phyloP scores from a whole-genome alignment of 257 asterid species.

The Asclepias syriaca region DNA sequence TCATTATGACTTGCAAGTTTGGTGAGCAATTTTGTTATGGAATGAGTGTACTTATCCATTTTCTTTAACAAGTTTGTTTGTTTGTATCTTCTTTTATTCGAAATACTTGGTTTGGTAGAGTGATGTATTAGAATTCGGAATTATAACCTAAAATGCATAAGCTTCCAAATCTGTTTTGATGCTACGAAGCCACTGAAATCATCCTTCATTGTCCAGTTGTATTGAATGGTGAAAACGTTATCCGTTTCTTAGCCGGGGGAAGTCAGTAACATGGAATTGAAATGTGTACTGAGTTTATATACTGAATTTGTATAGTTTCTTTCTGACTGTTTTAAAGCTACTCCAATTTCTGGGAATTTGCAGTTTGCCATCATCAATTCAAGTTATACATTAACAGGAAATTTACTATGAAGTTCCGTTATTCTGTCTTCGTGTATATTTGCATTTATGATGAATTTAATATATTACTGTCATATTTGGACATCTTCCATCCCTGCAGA shows the following conservation, averaged over 20 bases:
- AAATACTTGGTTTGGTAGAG: background rate
- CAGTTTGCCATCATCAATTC: background rate
- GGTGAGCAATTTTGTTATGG: background rate
- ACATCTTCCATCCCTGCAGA: slow-evolving; percentile 35
- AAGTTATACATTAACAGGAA: background rate
- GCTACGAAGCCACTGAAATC: background rate
- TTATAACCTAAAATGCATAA: background rate
- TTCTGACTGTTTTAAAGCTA: background rate
- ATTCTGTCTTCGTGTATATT: background rate
- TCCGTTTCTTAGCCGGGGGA: background rate
- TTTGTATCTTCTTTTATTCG: background rate
- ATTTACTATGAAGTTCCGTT: background rate
- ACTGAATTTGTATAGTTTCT: background rate
- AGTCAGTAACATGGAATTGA: background rate
- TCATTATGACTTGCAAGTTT: background rate
- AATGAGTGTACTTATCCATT: background rate
- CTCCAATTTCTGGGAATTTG: background rate
- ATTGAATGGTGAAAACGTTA: background rate
- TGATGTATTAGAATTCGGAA: background rate
- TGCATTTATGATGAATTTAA: background rate
- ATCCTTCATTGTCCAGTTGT: background rate
- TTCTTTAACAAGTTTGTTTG: background rate
- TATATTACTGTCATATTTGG: background rate
- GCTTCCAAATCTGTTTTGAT: background rate
- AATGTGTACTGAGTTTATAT: background rate